Base-by-base conservation (phyloP, 495 filamentous ascomycete species). In the Penicillium malachiteum region DNA sequence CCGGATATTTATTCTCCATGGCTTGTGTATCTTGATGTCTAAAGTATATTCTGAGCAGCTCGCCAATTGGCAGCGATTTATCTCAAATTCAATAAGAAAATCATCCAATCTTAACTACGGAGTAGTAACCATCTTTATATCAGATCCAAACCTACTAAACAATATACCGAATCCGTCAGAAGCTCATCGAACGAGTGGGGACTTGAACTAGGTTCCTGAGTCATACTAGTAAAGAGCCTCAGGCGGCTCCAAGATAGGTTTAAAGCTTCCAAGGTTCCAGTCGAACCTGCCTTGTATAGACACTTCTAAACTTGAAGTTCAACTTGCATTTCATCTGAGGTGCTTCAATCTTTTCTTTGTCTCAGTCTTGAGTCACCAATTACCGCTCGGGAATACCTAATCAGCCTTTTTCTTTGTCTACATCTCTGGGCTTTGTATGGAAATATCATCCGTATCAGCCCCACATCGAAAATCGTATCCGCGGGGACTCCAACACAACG, bases 11-110 rank as follows among this genome's bases (percentile, higher is more conserved):
- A 39, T 41, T 57, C 47, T 34, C 40, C 53, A 44, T 49, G 38
- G 54, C 48, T 60, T 52, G 31, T 45, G 18, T 46, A 52, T 48
- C 40, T 66, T 58, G 56, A 26, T 35, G 41, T 16, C 33, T 7
- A 16, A 48, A 18, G 31, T 50, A 55, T 52, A 48, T 41, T 33
- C 44, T 57, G 46, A 54, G 44, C 38, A 14, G 45, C 39, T 54
- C 52, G 35, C 33, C 37, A 37, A 44, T 26, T 3, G 34, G 40
- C 13, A 50, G 33, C 46, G 39, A 45, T 7, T 48, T 17, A 43
- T 2, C 26, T 33, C 35, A 41, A 32, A 26, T 48, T 32, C 17
- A 18, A 43, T 43, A 9, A 45, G 5, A 37, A 37, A 10, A 9
- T 37, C 12, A 37, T 37, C 5, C 34, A 37, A 37, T 10, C 8